Evolutionary conservation across 768 basidiomycete genomes (phyloP).

Genomic region (Rhodotorula paludigena): DNA sequence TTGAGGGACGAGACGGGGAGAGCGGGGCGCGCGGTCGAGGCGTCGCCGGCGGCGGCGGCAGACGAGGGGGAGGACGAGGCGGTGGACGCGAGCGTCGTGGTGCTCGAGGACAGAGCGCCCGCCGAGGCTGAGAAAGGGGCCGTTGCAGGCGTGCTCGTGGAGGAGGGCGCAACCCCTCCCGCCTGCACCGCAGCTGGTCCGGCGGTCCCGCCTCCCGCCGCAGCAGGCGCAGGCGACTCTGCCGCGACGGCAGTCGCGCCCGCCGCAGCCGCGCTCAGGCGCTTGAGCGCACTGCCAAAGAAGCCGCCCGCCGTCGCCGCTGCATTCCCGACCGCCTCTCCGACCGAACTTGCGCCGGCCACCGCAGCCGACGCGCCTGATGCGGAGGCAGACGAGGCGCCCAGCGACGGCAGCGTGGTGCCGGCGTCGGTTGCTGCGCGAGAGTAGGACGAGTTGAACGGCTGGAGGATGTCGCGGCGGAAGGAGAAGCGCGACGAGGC

Average conservation of each 20-base stretch:
- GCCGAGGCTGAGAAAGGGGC: not conserved
- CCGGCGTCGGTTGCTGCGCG: not conserved
- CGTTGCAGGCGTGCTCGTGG: no score
- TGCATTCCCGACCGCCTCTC: conserved; percentile 14
- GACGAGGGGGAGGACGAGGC: not conserved
- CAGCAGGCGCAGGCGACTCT: not conserved
- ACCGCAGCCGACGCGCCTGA: conserved; percentile 6
- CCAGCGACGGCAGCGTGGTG: no score
- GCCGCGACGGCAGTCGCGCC: conserved; percentile 7
- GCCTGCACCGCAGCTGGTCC: no score
- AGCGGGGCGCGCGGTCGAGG: conserved; percentile 14
- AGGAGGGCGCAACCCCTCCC: no score
- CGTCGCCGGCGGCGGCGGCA: not conserved
- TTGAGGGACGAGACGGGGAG: conserved; percentile 58
- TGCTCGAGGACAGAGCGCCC: conserved; percentile 4
- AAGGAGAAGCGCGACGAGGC: conserved; percentile 38
- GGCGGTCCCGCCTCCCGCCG: no score
- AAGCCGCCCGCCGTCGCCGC: conserved; percentile 21
- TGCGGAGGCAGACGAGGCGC: no score
- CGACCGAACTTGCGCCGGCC: conserved; percentile 4
- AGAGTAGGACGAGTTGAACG: conserved; percentile 16
- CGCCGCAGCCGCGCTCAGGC: conserved; percentile 12
- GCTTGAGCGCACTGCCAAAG: conserved; percentile 25
- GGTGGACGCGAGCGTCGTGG: not conserved
- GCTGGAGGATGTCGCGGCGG: conserved; percentile 39